Percentiles rank a stretch among this genome's conserved stretches.
phyloP scores from a whole-genome alignment of 169 alveolate species.

The Sarcocystis neurona region DNA sequence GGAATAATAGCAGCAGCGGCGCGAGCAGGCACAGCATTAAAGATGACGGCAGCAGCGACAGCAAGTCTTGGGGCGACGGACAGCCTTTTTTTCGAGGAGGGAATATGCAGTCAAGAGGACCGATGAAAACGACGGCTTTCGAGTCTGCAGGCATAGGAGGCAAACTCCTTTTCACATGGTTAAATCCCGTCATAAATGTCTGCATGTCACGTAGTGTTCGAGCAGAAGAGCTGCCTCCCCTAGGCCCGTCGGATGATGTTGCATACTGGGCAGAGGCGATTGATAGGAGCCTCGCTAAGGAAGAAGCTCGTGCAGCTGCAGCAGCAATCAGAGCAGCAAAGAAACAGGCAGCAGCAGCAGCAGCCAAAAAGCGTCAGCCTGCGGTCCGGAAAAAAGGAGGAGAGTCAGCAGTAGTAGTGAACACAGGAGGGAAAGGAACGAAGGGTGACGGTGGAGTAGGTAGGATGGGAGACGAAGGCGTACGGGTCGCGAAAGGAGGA shows the following conservation, averaged over 20 bases:
- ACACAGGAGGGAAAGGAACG: too few relatives aligned
- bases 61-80: too few relatives aligned
- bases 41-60: too few relatives aligned
- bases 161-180: slow-evolving; percentile 39
- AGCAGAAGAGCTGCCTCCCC: slow-evolving; percentile 47
- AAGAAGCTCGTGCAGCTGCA: background rate
- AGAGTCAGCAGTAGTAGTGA: background rate
- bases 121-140: background rate
- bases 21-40: too few relatives aligned
- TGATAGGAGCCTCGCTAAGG: background rate
- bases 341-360: background rate
- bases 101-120: too few relatives aligned
- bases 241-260: slow-evolving; percentile 13
- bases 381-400: background rate
- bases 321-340: slow-evolving; percentile 21
- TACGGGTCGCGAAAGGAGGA: too few relatives aligned
- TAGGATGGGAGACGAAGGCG: too few relatives aligned
- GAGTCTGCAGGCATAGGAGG: slow-evolving; percentile 33
- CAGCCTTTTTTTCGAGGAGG: too few relatives aligned
- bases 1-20: too few relatives aligned
- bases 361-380: background rate
- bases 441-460: too few relatives aligned
- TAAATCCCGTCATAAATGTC: slow-evolving; percentile 30
- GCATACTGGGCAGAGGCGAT: background rate
- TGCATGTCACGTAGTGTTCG: slow-evolving; percentile 31